These are phyloP conservation scores for Porcisia deanei DNA, from an alignment of 208 protist genomes.

Conservation along the genomic window DNA sequence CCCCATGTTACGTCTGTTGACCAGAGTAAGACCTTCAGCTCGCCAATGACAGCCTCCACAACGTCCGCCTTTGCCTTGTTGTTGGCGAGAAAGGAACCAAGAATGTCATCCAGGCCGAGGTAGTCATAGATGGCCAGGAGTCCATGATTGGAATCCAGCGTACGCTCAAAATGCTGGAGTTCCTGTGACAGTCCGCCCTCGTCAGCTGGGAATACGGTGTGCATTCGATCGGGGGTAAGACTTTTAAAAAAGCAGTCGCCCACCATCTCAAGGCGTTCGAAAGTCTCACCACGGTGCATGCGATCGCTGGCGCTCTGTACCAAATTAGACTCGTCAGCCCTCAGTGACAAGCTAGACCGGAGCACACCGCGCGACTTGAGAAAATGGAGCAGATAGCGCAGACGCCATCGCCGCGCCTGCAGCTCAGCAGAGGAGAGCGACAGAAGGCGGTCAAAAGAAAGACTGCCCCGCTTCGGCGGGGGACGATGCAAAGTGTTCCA, in stretches of 20 bases:
- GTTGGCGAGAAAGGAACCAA: constrained; percentile 52
- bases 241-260: constrained; percentile 81
- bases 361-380: constrained; percentile 30
- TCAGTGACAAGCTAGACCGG: constrained; percentile 10
- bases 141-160: constrained; percentile 77
- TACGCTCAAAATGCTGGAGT: constrained; percentile 49
- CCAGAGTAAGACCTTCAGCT: constrained; percentile 79
- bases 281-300: constrained; percentile 34
- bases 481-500: constrained; percentile 41
- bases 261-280: constrained; percentile 85
- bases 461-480: background rate
- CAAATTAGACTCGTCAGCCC: background rate
- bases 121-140: constrained; percentile 86
- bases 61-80: constrained; percentile 87
- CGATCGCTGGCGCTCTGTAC: background rate
- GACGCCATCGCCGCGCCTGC: constrained; percentile 25
- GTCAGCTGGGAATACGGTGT: constrained; percentile 52
- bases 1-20: constrained; percentile 45
- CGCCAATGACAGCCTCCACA: constrained; percentile 81
- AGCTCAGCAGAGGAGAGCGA: constrained; percentile 21
- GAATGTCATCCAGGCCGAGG: constrained; percentile 61
- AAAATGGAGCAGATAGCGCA: constrained; percentile 44
- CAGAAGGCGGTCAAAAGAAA: constrained; percentile 32
- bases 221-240: constrained; percentile 61
- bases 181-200: constrained; percentile 41